phyloP scores from a whole-genome alignment of 495 filamentous ascomycete genomes.

The Penicillium manginii region DNA sequence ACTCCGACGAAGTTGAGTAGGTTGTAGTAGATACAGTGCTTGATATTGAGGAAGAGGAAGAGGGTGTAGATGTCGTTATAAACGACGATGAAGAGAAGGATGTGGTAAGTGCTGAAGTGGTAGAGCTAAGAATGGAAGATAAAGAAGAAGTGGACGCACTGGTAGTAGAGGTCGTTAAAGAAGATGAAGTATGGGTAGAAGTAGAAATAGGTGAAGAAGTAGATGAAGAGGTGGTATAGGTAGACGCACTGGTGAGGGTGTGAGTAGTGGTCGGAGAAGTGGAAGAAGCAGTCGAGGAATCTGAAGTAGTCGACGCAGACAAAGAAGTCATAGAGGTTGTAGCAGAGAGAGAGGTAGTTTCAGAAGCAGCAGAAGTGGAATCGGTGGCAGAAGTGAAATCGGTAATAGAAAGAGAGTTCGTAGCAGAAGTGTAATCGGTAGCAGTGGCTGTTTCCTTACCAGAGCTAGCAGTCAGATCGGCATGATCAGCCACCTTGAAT shows the following conservation, averaged over 20 bases:
- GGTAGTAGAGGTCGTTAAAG: constrained; percentile 23
- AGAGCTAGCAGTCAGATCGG: constrained; percentile 27
- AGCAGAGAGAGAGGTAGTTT: constrained; percentile 16
- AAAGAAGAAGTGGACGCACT: constrained; percentile 20
- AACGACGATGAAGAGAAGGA: constrained; percentile 5
- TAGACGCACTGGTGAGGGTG: constrained; percentile 32
- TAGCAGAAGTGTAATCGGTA: constrained; percentile 25
- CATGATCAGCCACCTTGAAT: constrained; percentile 34
- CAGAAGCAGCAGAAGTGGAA: constrained; percentile 17
- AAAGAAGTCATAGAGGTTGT: constrained; percentile 22
- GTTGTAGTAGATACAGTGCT: constrained; percentile 8
- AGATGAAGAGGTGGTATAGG: constrained; percentile 28
- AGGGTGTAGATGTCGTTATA: constrained; percentile 13
- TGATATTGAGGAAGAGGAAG: constrained; percentile 9
- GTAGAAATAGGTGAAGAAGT: constrained; percentile 26
- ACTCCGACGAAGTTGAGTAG: constrained; percentile 6
- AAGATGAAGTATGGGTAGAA: constrained; percentile 29
- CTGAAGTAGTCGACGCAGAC: constrained; percentile 23
- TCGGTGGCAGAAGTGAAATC: constrained; percentile 14
- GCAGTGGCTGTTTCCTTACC: constrained; percentile 37
- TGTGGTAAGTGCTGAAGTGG: constrained; percentile 7
- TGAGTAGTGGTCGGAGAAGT: constrained; percentile 30
- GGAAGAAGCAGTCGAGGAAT: constrained; percentile 25
- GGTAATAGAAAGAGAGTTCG: constrained; percentile 15
- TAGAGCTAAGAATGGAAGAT: constrained; percentile 5